phyloP scores from a whole-genome alignment of 352 stramenopile genomes.

The Phytophthora agathidicida region DNA sequence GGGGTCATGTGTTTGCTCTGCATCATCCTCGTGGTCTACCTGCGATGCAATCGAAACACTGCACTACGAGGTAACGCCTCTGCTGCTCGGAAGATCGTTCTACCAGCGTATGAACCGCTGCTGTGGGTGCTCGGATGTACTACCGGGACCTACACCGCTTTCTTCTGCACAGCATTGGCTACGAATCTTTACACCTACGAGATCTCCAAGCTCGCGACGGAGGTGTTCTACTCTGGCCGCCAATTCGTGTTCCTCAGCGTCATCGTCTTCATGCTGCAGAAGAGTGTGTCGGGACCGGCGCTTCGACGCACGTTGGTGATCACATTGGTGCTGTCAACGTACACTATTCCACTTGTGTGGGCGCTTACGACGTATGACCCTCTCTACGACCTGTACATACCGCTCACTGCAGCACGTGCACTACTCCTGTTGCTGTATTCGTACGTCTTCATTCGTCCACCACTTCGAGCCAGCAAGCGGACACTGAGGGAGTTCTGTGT shows the following conservation, averaged over 20 bases:
- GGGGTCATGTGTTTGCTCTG: conserved; percentile 65
- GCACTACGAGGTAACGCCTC: conserved; percentile 48
- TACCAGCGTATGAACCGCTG: conserved; percentile 64
- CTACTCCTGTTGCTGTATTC: conserved; percentile 53
- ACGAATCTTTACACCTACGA: conserved; percentile 55
- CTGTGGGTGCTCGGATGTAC: conserved; percentile 48
- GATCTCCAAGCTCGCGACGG: conserved; percentile 57
- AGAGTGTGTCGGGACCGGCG: conserved; percentile 54
- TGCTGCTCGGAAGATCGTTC: conserved; percentile 64
- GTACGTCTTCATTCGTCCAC: conserved; percentile 56
- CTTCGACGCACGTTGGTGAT: conserved; percentile 50
- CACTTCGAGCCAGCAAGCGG: conserved; percentile 51
- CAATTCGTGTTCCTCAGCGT: conserved; percentile 70
- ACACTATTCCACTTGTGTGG: conserved; percentile 55
- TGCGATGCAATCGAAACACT: conserved; percentile 52
- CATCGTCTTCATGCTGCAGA: conserved; percentile 72
- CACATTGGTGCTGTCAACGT: conserved; percentile 50
- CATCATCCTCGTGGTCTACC: conserved; percentile 47
- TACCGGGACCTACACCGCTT: conserved; percentile 55
- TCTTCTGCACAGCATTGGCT: conserved; percentile 48
- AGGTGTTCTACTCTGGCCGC: conserved; percentile 63
- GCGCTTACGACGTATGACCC: conserved; percentile 41
- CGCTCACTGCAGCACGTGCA: conserved; percentile 39
- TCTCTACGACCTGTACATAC: conserved; percentile 39
- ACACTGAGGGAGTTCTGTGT: conserved; percentile 58